Evolutionary conservation across 225 moss, liverwort and hornwort genomes (phyloP).

Genomic region (Physcomitrium patens): DNA sequence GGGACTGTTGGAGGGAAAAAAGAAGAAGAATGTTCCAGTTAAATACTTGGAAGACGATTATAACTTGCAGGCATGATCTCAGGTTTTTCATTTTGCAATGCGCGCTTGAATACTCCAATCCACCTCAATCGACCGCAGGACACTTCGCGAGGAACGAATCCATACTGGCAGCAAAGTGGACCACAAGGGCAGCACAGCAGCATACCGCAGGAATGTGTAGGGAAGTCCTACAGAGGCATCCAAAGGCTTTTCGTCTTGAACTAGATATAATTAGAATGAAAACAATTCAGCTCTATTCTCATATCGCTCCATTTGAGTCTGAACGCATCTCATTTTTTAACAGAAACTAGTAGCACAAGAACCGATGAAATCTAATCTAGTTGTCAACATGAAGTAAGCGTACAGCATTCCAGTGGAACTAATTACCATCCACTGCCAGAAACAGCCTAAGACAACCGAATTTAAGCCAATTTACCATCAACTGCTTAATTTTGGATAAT

Average conservation of each 20-base stretch:
- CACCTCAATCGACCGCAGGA: conserved; percentile 23
- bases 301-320: no score
- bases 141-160: conserved; percentile 66
- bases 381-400: not conserved
- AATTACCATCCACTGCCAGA: no score
- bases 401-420: no score
- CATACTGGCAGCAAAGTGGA: conserved; percentile 64
- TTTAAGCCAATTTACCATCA: no score
- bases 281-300: not conserved
- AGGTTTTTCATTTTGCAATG: conserved; percentile 69
- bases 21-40: not conserved
- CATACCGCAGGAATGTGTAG: conserved; percentile 45
- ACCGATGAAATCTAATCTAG: not conserved
- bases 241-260: no score
- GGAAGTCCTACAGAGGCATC: conserved; percentile 33
- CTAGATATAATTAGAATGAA: no score
- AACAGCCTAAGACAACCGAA: no score
- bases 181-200: conserved; percentile 44
- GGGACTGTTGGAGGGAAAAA: not conserved
- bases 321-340: no score
- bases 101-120: conserved; percentile 43
- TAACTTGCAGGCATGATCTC: conserved; percentile 54
- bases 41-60: not conserved
- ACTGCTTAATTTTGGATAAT: conserved; percentile 7
- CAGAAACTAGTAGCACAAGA: not conserved